Percentiles rank a stretch among this genome's conserved stretches.
These are phyloP conservation scores for Pseudozyma sp. DNA, from an alignment of 1,284 basidiomycete species.

Conservation along the genomic window DNA sequence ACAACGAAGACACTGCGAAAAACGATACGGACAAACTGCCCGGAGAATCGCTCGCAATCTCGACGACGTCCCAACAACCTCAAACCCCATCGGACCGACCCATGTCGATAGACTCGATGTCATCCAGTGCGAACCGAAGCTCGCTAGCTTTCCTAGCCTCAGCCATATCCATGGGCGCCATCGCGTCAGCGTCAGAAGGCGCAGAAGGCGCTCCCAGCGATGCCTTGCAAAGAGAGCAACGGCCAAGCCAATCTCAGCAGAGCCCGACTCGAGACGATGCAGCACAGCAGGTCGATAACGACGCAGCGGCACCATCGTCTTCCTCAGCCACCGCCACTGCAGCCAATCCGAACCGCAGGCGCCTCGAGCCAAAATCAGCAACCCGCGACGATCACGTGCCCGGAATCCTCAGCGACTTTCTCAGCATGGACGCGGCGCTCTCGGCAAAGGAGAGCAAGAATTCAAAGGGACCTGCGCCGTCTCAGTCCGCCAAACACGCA, in stretches of 20 bases:
- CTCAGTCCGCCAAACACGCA: constrained; percentile 3
- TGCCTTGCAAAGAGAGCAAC: neutral
- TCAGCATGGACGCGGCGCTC: constrained; percentile 30
- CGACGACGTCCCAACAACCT: neutral
- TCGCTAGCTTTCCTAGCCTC: constrained; percentile 48
- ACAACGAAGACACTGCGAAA: neutral
- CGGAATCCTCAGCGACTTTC: constrained; percentile 41
- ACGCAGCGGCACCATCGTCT: neutral
- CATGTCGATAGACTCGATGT: constrained; percentile 34
- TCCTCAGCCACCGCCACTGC: constrained; percentile 7
- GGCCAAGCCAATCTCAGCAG: neutral
- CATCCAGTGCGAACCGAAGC: constrained; percentile 26
- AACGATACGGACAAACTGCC: constrained; percentile 2
- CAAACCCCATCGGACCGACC: constrained; percentile 16
- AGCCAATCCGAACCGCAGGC: constrained; percentile 14
- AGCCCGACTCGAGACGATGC: neutral
- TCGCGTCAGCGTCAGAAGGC: constrained; percentile 17
- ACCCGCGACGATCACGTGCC: constrained; percentile 33
- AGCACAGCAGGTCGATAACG: neutral
- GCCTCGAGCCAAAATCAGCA: constrained; percentile 38
- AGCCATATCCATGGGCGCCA: constrained; percentile 47
- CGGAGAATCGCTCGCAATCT: constrained; percentile 8
- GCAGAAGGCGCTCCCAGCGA: neutral
- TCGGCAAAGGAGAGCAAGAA: constrained; percentile 13
- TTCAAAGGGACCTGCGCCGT: constrained; percentile 10